Percentiles rank a stretch among this genome's conserved stretches.
phyloP scores from a whole-genome alignment of 2,329 filamentous ascomycete genomes.

The Dothistroma pini region DNA sequence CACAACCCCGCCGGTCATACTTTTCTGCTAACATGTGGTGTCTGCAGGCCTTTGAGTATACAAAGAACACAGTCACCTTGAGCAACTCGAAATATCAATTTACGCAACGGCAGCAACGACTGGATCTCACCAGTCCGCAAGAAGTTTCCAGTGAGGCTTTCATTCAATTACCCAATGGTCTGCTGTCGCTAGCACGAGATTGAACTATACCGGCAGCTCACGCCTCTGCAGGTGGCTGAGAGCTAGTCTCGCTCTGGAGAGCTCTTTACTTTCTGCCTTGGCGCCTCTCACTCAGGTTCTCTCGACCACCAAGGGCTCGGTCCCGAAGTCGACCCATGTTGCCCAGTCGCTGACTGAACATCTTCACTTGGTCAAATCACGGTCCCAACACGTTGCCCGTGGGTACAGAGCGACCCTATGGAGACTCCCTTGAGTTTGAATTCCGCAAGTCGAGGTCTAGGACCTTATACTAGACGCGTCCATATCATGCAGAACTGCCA shows the following conservation, averaged over 20 bases:
- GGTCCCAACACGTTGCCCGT: not conserved
- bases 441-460: not conserved
- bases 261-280: not conserved
- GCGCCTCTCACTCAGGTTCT: slow-evolving; percentile 7
- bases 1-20: not conserved
- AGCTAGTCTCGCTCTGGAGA: not conserved
- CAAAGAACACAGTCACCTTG: not conserved
- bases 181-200: not conserved
- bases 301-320: slow-evolving; percentile 4
- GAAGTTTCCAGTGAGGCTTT: not conserved
- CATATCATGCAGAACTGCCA: not conserved
- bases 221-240: not conserved
- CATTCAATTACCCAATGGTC: not conserved
- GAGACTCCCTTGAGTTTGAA: not conserved
- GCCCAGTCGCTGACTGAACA: not conserved
- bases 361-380: not conserved
- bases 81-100: not conserved
- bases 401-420: not conserved
- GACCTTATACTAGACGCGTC: not conserved
- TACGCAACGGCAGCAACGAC: not conserved
- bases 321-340: not conserved
- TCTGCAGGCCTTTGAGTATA: not conserved
- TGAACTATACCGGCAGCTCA: not conserved
- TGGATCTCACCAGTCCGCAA: not conserved
- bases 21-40: not conserved